Evolutionary conservation across 257 asterid species (phyloP).

Genomic region (Coffea canephora): DNA sequence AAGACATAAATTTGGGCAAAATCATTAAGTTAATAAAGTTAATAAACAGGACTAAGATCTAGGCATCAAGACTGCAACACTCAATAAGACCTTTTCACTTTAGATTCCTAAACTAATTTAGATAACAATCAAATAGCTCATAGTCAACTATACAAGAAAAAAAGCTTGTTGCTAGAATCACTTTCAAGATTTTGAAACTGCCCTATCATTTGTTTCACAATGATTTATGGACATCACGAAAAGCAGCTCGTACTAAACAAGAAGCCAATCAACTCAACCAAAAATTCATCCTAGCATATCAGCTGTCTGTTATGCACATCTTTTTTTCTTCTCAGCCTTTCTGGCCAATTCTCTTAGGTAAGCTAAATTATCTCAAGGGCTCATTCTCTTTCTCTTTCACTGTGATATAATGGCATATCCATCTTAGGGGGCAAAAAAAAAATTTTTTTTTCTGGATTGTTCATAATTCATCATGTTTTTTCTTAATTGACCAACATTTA

Average conservation of each 20-base stretch:
- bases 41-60: neutral
- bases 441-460: neutral
- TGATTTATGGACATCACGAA: neutral
- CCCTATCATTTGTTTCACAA: neutral
- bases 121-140: neutral
- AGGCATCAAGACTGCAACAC: neutral
- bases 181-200: neutral
- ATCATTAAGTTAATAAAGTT: neutral
- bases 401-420: neutral
- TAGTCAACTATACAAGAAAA: neutral
- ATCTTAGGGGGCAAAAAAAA: neutral
- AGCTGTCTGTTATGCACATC: neutral
- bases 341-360: neutral
- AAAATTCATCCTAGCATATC: neutral
- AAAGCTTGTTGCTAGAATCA: neutral
- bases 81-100: neutral
- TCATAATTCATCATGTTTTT: neutral
- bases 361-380: neutral
- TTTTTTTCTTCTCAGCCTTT: neutral
- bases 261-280: neutral
- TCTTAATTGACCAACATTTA: neutral
- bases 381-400: neutral
- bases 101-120: neutral
- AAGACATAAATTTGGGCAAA: neutral
- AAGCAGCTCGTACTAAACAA: neutral